These are phyloP conservation scores for Barnettozyma populi DNA, from an alignment of 805 yeast species.

Conservation along the genomic window DNA sequence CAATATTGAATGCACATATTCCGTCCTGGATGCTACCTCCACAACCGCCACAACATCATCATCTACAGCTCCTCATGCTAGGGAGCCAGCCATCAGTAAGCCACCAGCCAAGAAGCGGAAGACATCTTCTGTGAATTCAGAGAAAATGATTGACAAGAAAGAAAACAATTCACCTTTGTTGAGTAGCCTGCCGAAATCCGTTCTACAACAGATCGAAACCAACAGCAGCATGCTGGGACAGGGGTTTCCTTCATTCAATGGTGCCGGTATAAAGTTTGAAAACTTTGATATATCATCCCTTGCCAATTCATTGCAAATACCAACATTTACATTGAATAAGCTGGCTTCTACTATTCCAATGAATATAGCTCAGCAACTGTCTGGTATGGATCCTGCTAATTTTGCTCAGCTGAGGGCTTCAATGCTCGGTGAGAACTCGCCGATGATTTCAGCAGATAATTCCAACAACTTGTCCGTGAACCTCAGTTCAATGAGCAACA, in stretches of 20 bases:
- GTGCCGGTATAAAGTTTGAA: slow-evolving; percentile 1
- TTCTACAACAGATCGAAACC: slow-evolving; percentile 6
- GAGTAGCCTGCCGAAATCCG: neutral
- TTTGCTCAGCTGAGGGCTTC: slow-evolving; percentile 10
- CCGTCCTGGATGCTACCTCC: slow-evolving; percentile 16
- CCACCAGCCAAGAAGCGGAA: slow-evolving; percentile 1
- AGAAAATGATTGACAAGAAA: neutral
- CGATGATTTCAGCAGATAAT: slow-evolving; percentile 5
- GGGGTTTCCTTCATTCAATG: slow-evolving; percentile 1
- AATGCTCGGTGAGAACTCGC: slow-evolving; percentile 12
- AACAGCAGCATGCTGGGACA: neutral
- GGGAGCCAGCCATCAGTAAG: no score
- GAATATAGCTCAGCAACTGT: slow-evolving; percentile 7
- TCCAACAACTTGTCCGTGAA: slow-evolving; percentile 18
- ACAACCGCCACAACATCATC: neutral
- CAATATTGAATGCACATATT: slow-evolving; percentile 71
- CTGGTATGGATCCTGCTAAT: slow-evolving; percentile 16
- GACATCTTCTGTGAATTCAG: neutral
- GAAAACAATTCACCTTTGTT: neutral
- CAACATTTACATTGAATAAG: slow-evolving; percentile 10
- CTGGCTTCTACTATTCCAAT: slow-evolving; percentile 6
- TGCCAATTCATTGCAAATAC: slow-evolving; percentile 5
- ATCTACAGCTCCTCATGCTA: neutral
- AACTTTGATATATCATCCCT: neutral
- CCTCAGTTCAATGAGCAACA: slow-evolving; percentile 22